phyloP scores from a whole-genome alignment of 495 filamentous ascomycete species.

The Aspergillus olivimuriae region DNA sequence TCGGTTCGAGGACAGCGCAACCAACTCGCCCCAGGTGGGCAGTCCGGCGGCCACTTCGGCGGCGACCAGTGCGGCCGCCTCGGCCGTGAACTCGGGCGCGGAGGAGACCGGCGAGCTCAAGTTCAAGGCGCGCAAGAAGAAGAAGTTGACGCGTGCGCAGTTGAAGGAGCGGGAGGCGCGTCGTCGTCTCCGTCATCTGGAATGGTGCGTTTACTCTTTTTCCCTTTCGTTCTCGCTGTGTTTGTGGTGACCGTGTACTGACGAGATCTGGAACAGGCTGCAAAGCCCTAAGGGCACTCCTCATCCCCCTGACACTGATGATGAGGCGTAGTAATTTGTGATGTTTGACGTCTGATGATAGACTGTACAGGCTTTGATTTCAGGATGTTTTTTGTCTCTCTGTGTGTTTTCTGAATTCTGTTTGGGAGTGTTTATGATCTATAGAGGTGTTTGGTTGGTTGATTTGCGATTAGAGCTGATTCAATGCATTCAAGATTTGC shows the following conservation, averaged over 20 bases:
- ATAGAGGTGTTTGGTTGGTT: constrained; percentile 4
- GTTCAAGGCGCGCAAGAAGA: constrained; percentile 94
- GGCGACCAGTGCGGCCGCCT: constrained; percentile 55
- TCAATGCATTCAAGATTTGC: too few relatives aligned
- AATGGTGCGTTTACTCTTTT: constrained; percentile 55
- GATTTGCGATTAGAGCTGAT: neutral
- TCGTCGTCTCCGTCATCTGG: constrained; percentile 85
- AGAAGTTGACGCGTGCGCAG: constrained; percentile 97
- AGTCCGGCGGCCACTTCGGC: constrained; percentile 46
- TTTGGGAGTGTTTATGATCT: neutral
- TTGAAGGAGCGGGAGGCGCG: constrained; percentile 87
- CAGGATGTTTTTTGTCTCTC: neutral
- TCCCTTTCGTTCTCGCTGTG: neutral
- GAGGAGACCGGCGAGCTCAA: constrained; percentile 80
- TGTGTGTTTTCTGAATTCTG: neutral
- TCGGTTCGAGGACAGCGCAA: constrained; percentile 78
- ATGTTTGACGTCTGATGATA: neutral
- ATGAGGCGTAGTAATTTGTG: constrained; percentile 45
- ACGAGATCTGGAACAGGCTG: constrained; percentile 22
- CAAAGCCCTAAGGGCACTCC: constrained; percentile 67
- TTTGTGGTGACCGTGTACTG: constrained; percentile 18
- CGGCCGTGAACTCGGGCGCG: constrained; percentile 75
- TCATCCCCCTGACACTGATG: constrained; percentile 70
- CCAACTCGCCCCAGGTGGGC: constrained; percentile 52
- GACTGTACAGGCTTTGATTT: neutral